A percentile compares a stretch with the other conserved stretches of the same genome.
Evolutionary conservation across 164 flowering plant genomes (phyloP).

Genomic region (Houttuynia cordata): DNA sequence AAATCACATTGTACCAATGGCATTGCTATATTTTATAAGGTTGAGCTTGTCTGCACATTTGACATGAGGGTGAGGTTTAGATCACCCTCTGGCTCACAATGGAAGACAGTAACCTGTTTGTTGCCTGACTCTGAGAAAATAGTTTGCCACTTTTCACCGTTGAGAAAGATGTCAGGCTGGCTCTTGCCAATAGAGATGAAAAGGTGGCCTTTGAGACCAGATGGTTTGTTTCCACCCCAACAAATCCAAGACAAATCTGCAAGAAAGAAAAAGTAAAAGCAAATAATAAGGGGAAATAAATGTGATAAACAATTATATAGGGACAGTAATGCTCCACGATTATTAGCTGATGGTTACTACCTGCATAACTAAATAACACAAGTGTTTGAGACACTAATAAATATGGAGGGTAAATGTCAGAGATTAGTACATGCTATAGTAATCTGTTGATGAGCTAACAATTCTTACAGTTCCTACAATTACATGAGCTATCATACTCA

Average conservation of each 20-base stretch:
- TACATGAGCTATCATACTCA: too few relatives aligned
- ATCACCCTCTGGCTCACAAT: conserved; percentile 70
- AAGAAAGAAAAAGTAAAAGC: conserved; percentile 1
- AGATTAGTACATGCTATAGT: too few relatives aligned
- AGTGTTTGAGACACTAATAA: too few relatives aligned
- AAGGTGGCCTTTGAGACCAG: conserved; percentile 41
- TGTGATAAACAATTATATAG: too few relatives aligned
- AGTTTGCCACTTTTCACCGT: conserved; percentile 35
- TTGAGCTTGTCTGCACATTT: conserved; percentile 28
- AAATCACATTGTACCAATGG: conserved; percentile 49
- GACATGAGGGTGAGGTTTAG: conserved; percentile 52
- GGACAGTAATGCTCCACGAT: too few relatives aligned
- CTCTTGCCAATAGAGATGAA: conserved; percentile 52
- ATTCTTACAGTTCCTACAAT: too few relatives aligned
- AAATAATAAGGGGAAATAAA: too few relatives aligned
- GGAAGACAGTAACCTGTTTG: conserved; percentile 65
- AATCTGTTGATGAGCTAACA: too few relatives aligned
- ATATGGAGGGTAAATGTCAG: too few relatives aligned
- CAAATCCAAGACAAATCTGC: conserved; percentile 73
- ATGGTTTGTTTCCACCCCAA: conserved; percentile 56
- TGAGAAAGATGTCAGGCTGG: conserved; percentile 55
- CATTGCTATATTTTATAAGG: conserved; percentile 24
- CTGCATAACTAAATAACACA: too few relatives aligned
- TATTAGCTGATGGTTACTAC: too few relatives aligned
- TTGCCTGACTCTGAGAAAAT: conserved; percentile 49